Evolutionary conservation across 1,284 basidiomycete species (phyloP), one percentile per base, ranked within the genome.

Genomic region (Cryptococcus sp.): DNA sequence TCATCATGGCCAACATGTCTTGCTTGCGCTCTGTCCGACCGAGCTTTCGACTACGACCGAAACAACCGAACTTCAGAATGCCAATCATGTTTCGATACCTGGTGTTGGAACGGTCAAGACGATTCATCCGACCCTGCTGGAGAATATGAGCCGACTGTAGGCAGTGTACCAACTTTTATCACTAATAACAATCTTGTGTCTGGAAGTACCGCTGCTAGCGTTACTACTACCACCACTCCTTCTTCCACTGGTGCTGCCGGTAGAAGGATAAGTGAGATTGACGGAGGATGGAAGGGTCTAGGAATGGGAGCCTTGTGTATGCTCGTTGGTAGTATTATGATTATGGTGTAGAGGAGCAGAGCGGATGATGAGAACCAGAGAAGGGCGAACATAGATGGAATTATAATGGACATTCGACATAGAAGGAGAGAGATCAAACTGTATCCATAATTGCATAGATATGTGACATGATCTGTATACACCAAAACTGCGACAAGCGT

Each of bases 11-110:
- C 76, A 11, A 70, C 69, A 14, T 78, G 76, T 51, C 64, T 80
- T 37, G 75, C 77, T 13, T 80, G 79, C 54, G 78, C 77, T 3
- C 55, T 79, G 6, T 72, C 77, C 49, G 78, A 80, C 53, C 69
- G 77, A 37, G 68, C 76, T 7, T 65, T 64, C 49, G 61, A 49
- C 15, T 67, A 73, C 58, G 68, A 66, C 4, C 58, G 63, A 2
- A 57, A 57, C 11, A 66, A 70, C 50, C 55, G 77, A 36, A 58
- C 63, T 7, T 47, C 68, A 5, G 67, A 64, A 15, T 80, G 79
- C 62, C 57, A 69, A 42, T 11, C 57, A 10, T 78, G 74, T 61
- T 76, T 79, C 60, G 47, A 67, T 43, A 68, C 68, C 15, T 79
- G 71, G 67, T 76, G 74, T 61, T 76, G 73, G 73, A 60, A 72